A percentile compares a stretch with the other conserved stretches of the same genome.
These are phyloP conservation scores for Ophiognomonia clavigignenti-juglandacearum DNA, from an alignment of 2,329 filamentous ascomycete genomes.

Conservation along the genomic window DNA sequence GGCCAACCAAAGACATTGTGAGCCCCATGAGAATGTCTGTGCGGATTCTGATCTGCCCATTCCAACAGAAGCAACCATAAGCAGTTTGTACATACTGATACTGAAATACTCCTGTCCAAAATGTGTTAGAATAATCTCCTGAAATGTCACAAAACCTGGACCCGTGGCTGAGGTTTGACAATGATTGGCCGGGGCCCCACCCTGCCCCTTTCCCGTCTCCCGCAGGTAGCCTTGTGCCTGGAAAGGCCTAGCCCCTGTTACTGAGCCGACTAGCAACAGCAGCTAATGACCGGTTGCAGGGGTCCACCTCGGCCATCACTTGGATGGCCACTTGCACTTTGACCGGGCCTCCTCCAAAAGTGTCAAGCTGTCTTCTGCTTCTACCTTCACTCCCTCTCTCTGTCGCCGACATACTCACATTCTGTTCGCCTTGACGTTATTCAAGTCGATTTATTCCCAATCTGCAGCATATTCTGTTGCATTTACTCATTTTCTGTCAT, in stretches of 20 bases:
- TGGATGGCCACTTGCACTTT: neutral
- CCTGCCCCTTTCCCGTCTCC: neutral
- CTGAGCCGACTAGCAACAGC: neutral
- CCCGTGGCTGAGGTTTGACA: neutral
- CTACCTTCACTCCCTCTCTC: neutral
- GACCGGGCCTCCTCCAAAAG: neutral
- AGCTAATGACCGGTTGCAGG: no score
- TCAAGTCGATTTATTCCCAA: no score
- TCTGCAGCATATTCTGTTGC: neutral
- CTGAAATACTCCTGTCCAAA: no score
- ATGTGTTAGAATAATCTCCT: no score
- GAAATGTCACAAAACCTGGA: no score
- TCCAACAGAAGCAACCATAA: no score
- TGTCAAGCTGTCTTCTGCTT: conserved; percentile 7
- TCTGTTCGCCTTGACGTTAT: neutral
- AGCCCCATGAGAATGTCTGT: no score
- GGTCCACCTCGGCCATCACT: neutral
- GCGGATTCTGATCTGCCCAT: no score
- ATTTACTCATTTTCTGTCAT: neutral
- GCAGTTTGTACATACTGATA: no score
- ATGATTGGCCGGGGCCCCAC: neutral
- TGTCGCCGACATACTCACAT: neutral
- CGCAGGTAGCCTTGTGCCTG: no score
- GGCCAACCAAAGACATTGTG: no score
- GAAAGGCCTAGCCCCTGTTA: neutral